Evolutionary conservation across 148 eudicot genomes (phyloP).

Genomic region (Chenopodium quinoa): DNA sequence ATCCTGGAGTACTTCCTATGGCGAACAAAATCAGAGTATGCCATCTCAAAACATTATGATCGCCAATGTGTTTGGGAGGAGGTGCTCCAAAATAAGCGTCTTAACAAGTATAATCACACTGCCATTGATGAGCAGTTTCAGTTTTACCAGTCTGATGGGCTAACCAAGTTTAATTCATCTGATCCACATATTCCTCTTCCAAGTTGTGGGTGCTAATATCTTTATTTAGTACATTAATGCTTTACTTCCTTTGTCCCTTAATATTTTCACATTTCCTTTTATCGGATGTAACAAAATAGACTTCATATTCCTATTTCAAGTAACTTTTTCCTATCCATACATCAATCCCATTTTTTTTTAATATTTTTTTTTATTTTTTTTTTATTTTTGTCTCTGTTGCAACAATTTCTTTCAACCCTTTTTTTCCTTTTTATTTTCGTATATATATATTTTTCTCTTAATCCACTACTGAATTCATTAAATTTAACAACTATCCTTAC

Average conservation of each 20-base stretch:
- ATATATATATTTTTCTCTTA: background rate
- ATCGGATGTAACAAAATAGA: background rate
- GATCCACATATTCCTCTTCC: constrained; percentile 73
- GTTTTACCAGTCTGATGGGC: constrained; percentile 89
- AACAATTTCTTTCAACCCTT: no score
- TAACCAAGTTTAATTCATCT: constrained; percentile 73
- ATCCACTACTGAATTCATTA: background rate
- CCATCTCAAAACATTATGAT: constrained; percentile 89
- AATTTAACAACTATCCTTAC: background rate
- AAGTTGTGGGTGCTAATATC: constrained; percentile 61
- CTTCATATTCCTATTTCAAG: background rate
- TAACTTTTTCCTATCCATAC: background rate
- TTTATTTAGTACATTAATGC: background rate
- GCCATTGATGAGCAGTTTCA: constrained; percentile 87
- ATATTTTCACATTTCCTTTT: background rate
- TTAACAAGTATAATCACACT: constrained; percentile 87
- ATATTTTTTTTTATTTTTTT: no score
- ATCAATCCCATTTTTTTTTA: background rate
- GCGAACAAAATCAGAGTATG: constrained; percentile 83
- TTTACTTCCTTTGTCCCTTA: background rate
- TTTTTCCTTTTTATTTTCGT: background rate
- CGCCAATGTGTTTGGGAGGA: constrained; percentile 99
- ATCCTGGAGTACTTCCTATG: constrained; percentile 82
- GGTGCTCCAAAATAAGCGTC: constrained; percentile 95
- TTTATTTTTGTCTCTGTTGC: background rate